Evolutionary conservation across 2,329 filamentous ascomycete genomes (phyloP).

Genomic region (Leptosphaerulina australis): DNA sequence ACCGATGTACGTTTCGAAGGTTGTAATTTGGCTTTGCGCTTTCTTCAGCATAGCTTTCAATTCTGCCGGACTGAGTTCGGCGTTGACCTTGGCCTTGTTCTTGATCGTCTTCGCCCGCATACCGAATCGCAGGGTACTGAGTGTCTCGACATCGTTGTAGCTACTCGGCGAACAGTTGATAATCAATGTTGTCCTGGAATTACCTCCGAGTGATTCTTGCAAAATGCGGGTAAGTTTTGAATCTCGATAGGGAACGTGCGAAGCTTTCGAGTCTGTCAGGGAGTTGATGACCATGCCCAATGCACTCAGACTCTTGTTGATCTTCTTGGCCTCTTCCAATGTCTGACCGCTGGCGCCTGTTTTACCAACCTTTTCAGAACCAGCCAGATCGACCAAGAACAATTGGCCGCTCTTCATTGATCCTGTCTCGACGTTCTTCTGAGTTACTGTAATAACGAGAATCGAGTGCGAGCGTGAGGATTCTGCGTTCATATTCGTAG

Average conservation of each 20-base stretch:
- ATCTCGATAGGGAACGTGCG: constrained; percentile 94
- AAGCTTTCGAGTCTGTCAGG: constrained; percentile 94
- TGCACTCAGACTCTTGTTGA: constrained; percentile 99
- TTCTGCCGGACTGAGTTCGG: constrained; percentile 92
- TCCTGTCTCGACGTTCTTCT: constrained; percentile 96
- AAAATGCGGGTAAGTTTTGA: constrained; percentile 96
- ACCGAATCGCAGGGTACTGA: constrained; percentile 91
- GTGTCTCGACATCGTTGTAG: constrained; percentile 95
- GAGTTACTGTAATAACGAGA: constrained; percentile 93
- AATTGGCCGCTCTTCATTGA: constrained; percentile 96
- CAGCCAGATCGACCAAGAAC: constrained; percentile 96
- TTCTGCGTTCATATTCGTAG: constrained; percentile 99
- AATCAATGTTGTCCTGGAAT: constrained; percentile 96
- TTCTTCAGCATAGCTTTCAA: constrained; percentile 93
- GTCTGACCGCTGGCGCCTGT: constrained; percentile 97
- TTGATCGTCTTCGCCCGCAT: constrained; percentile 98
- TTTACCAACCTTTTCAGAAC: constrained; percentile 98
- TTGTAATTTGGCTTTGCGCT: constrained; percentile 85
- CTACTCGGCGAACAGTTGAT: constrained; percentile 99
- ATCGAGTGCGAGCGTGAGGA: constrained; percentile 98
- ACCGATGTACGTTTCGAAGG: constrained; percentile 84
- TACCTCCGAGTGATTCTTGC: constrained; percentile 96
- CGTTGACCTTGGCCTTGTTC: constrained; percentile 99
- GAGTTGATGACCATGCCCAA: constrained; percentile 99
- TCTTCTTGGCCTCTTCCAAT: constrained; percentile 98